A percentile compares a stretch with the other conserved stretches of the same genome.
These are phyloP conservation scores for Firmiana major DNA, from an alignment of 345 rosid species.

Conservation along the genomic window DNA sequence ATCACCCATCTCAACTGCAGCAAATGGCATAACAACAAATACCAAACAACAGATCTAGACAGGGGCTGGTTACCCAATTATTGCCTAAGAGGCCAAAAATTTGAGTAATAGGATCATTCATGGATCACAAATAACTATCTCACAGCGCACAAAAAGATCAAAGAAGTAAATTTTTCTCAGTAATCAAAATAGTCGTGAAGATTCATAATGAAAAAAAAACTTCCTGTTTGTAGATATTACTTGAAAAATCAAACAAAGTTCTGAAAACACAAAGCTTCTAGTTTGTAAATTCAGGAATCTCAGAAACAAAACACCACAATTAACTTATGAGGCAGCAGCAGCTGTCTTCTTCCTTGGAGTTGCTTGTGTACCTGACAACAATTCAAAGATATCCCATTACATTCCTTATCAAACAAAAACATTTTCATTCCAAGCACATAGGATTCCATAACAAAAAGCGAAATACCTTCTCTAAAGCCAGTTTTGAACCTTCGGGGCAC, in stretches of 20 bases:
- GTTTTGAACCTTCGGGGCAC: conserved; percentile 76
- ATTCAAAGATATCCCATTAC: background rate
- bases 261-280: conserved; percentile 19
- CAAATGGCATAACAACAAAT: no score
- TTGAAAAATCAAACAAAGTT: background rate
- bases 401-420: background rate
- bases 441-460: background rate
- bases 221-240: background rate
- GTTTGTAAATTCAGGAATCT: conserved; percentile 18
- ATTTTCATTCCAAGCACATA: background rate
- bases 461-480: conserved; percentile 72
- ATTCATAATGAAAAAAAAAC: conserved; percentile 1
- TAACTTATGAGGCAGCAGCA: conserved; percentile 38
- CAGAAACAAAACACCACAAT: conserved; percentile 5
- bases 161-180: background rate
- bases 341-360: conserved; percentile 56
- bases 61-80: no score
- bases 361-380: conserved; percentile 54
- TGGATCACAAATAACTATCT: background rate
- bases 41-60: no score
- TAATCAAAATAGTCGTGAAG: background rate
- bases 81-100: no score
- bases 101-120: no score
- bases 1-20: no score
- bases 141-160: background rate